A percentile compares a stretch with the other conserved stretches of the same genome.
Evolutionary conservation across 2,329 filamentous ascomycete genomes (phyloP).

Genomic region (Sporothrix curviconia): DNA sequence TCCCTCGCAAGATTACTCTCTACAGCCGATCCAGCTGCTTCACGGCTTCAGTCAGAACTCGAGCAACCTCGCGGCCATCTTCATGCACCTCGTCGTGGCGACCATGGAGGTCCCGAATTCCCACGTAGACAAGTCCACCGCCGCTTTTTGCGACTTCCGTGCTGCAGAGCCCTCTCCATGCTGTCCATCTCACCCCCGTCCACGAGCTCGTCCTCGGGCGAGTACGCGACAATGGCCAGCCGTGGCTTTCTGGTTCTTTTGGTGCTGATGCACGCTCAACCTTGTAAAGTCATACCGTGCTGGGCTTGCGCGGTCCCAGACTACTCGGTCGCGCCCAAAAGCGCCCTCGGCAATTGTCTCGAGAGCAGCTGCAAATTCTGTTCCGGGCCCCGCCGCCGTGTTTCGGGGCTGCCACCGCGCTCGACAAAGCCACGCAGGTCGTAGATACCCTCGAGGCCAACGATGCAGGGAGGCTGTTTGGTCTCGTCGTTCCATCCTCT

Average conservation of each 20-base stretch:
- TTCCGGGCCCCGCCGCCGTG: constrained; percentile 49
- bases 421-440: constrained; percentile 50
- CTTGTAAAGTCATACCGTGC: constrained; percentile 28
- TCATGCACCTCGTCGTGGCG: constrained; percentile 60
- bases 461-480: constrained; percentile 35
- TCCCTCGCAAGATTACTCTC: no score
- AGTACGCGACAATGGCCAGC: constrained; percentile 38
- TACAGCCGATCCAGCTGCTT: constrained; percentile 12
- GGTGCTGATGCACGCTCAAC: neutral
- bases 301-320: constrained; percentile 53
- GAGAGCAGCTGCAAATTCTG: constrained; percentile 24
- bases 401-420: constrained; percentile 31
- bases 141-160: constrained; percentile 28
- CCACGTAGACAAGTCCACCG: constrained; percentile 26
- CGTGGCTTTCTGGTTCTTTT: neutral
- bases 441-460: constrained; percentile 62
- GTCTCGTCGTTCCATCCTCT: constrained; percentile 22
- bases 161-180: constrained; percentile 44
- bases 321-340: constrained; percentile 47
- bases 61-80: constrained; percentile 50
- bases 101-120: constrained; percentile 44
- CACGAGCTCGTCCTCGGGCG: constrained; percentile 43
- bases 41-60: constrained; percentile 33
- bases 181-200: constrained; percentile 51
- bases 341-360: constrained; percentile 34